These are phyloP conservation scores for Colletotrichum acutatum DNA, from an alignment of 2,329 filamentous ascomycete species.

Conservation along the genomic window DNA sequence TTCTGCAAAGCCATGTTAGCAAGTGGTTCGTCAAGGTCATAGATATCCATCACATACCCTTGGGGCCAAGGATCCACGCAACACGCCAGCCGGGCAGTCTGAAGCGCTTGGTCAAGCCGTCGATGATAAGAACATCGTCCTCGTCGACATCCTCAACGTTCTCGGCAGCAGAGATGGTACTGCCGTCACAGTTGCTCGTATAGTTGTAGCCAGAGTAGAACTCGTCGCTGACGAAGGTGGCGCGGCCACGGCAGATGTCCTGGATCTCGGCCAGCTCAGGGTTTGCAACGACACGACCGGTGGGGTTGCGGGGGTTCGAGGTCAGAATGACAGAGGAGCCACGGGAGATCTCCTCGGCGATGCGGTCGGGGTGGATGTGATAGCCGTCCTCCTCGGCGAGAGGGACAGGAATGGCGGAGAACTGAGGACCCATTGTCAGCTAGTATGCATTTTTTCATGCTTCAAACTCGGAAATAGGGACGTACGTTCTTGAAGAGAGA, in stretches of 20 bases:
- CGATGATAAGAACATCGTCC: constrained; percentile 93
- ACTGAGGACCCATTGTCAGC: constrained; percentile 57
- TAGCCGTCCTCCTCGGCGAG: constrained; percentile 88
- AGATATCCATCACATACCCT: constrained; percentile 55
- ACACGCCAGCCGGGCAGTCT: constrained; percentile 96
- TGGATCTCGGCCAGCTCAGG: constrained; percentile 91
- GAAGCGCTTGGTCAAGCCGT: constrained; percentile 97
- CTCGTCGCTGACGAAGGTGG: constrained; percentile 94
- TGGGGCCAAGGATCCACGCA: constrained; percentile 94
- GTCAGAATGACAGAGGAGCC: constrained; percentile 91
- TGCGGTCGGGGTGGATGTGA: constrained; percentile 93
- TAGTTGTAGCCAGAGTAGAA: constrained; percentile 99
- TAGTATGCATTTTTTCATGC: neutral
- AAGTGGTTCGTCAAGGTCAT: neutral
- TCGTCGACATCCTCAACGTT: constrained; percentile 91
- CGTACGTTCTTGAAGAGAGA: constrained; percentile 88
- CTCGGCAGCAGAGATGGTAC: constrained; percentile 87
- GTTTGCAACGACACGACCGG: constrained; percentile 86
- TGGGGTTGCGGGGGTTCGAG: constrained; percentile 95
- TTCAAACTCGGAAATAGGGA: neutral
- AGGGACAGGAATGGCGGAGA: constrained; percentile 87
- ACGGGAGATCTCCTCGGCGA: constrained; percentile 88
- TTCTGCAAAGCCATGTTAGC: constrained; percentile 57
- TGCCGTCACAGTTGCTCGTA: constrained; percentile 89
- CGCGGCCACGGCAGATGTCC: constrained; percentile 89